Conservation (phyloP, 176 grass and related monocot species). For the Pontederia crassipes region DNA sequence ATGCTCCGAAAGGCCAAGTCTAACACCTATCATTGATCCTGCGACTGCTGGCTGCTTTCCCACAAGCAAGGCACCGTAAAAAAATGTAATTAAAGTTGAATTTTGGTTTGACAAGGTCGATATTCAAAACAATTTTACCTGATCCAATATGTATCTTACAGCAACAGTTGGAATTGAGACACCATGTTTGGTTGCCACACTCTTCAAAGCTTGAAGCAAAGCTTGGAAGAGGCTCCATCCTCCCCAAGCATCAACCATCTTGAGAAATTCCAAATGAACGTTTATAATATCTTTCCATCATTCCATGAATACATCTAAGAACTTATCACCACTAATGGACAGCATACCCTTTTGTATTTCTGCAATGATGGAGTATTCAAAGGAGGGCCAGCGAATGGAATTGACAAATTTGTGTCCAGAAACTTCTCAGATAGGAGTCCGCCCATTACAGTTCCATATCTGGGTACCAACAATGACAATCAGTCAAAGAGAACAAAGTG, state of each 20-base stretch:
- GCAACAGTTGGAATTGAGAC: slow-evolving; percentile 69
- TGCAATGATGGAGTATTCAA: slow-evolving; percentile 83
- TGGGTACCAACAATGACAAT: slow-evolving; percentile 20
- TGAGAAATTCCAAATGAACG: slow-evolving; percentile 2
- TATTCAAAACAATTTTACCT: slow-evolving; percentile 34
- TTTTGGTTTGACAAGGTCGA: not conserved
- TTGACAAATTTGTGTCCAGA: slow-evolving; percentile 71
- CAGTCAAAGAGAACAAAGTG: not conserved
- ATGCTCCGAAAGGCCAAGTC: slow-evolving; percentile 75
- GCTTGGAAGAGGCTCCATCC: slow-evolving; percentile 85
- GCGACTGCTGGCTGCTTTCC: slow-evolving; percentile 51
- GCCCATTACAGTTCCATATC: slow-evolving; percentile 91
- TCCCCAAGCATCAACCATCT: slow-evolving; percentile 94
- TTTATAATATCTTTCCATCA: not conserved
- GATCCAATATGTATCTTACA: slow-evolving; percentile 81
- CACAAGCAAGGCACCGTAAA: slow-evolving; percentile 1
- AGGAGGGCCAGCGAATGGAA: slow-evolving; percentile 75
- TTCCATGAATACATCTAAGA: not conserved
- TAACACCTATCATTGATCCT: slow-evolving; percentile 89
- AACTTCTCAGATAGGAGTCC: slow-evolving; percentile 88
- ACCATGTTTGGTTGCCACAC: slow-evolving; percentile 82
- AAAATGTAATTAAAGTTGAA: not conserved
- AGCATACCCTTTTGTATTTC: slow-evolving; percentile 76
- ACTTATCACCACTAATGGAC: not conserved
- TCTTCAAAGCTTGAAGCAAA: slow-evolving; percentile 76